A percentile compares a stretch with the other conserved stretches of the same genome.
These are phyloP conservation scores for Talaromyces verruculosus DNA, from an alignment of 2,329 filamentous ascomycete species.

Conservation along the genomic window DNA sequence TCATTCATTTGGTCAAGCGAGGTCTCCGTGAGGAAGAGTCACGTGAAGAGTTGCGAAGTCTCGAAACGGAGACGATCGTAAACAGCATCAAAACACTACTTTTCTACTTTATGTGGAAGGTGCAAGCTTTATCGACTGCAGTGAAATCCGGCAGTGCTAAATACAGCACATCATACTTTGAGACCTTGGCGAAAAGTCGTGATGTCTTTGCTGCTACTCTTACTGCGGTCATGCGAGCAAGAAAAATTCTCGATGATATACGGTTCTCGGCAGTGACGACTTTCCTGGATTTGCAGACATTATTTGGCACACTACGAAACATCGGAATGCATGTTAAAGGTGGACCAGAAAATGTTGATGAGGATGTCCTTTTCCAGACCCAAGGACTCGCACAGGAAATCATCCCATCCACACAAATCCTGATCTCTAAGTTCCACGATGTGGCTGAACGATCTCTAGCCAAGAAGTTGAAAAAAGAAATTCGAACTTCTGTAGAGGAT, in stretches of 20 bases:
- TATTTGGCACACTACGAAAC: slow-evolving; percentile 71
- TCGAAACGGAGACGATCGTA: slow-evolving; percentile 76
- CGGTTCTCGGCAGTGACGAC: slow-evolving; percentile 72
- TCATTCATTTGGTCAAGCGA: slow-evolving; percentile 71
- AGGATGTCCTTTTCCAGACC: slow-evolving; percentile 56
- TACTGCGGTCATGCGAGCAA: slow-evolving; percentile 50
- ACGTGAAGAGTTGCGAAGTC: slow-evolving; percentile 68
- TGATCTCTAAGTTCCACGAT: slow-evolving; percentile 75
- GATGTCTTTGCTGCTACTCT: slow-evolving; percentile 54
- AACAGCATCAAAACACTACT: slow-evolving; percentile 74
- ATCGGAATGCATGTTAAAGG: slow-evolving; percentile 41
- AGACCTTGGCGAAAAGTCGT: slow-evolving; percentile 64
- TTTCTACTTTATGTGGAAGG: slow-evolving; percentile 97
- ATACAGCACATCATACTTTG: slow-evolving; percentile 64
- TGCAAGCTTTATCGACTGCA: slow-evolving; percentile 58
- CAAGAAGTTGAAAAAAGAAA: slow-evolving; percentile 56
- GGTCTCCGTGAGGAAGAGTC: slow-evolving; percentile 64
- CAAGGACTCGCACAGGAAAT: slow-evolving; percentile 68
- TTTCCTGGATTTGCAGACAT: slow-evolving; percentile 76
- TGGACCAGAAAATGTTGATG: slow-evolving; percentile 47
- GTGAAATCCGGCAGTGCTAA: slow-evolving; percentile 56
- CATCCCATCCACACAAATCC: slow-evolving; percentile 59
- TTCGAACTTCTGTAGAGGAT: slow-evolving; percentile 46
- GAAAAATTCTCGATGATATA: slow-evolving; percentile 68
- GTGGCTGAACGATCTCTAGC: slow-evolving; percentile 74